Base-by-base conservation (phyloP, 2,329 filamentous ascomycete genomes). In the Trichoderma oligosporum region DNA sequence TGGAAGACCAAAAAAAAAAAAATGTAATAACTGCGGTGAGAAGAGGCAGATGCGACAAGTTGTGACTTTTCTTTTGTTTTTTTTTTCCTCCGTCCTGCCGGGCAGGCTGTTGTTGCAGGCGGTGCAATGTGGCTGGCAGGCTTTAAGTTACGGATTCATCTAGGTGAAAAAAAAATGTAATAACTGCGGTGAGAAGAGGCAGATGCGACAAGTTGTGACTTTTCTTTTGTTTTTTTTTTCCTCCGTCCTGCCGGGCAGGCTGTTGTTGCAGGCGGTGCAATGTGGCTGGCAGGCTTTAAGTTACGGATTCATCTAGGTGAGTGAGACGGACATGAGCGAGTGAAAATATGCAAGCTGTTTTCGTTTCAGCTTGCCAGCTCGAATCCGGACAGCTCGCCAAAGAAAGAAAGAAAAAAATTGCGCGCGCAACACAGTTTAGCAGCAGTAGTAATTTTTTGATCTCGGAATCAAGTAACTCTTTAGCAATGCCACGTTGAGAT, bases 291-390 rank as follows among this genome's bases (percentile, higher is more conserved):
- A 24, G 52, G 29, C 38, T 18, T 36, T 31, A 24, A 20, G 31
- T 47, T 58, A 58, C 36, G 48, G 41, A 18, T 53, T 53, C 56
- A 47, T 58, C 56, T 38, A 25, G 33, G 48, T 42, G 22, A 38
- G 51, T 54, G 56, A 47, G 56, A 53, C 47, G 18, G 48, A 47
- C 48, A 38, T 41, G 39, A 41, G 48, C 20, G 31, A 55, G 20
- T n/a, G 18, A 18, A n/a, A 55, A 36, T 47, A 20, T 33, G 41
- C 25, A 47, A 47, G 56, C 45, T 46, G 24, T 14, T 33, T n/a
- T 12, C 18, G 57, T 33, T 56, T 25, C 57, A 44, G 44, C 27
- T n/a, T 49, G 20, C 11, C 51, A 42, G 36, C 35, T 47, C 42
- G 16, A 56, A 39, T 53, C 29, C 46, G 29, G 44, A 35, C 42